Evolutionary conservation across 1,284 basidiomycete species (phyloP).

Genomic region (Austroboletus niveus): DNA sequence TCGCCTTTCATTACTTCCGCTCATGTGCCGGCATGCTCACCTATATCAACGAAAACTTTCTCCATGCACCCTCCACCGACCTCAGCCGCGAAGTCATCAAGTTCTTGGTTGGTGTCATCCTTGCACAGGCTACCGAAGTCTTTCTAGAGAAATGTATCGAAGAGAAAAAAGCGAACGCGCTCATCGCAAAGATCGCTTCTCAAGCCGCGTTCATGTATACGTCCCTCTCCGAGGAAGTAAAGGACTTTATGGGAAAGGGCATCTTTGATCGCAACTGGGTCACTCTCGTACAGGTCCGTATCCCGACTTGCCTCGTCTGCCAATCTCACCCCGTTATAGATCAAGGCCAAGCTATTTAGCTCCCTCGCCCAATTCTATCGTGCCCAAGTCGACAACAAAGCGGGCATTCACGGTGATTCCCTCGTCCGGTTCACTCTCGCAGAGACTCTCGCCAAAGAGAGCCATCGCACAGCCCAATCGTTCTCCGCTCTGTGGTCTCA

Average conservation of each 20-base stretch:
- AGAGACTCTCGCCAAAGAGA: constrained; percentile 84
- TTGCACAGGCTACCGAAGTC: constrained; percentile 94
- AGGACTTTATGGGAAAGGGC: constrained; percentile 94
- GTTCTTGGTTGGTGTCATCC: constrained; percentile 81
- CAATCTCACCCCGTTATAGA: constrained; percentile 41
- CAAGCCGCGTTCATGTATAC: constrained; percentile 84
- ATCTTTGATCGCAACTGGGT: constrained; percentile 97
- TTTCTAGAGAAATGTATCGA: constrained; percentile 94
- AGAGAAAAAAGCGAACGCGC: constrained; percentile 80
- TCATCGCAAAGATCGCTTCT: constrained; percentile 85
- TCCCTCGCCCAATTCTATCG: constrained; percentile 90
- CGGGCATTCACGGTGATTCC: constrained; percentile 83
- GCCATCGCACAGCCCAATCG: constrained; percentile 63
- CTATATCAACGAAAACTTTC: constrained; percentile 99
- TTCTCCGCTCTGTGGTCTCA: constrained; percentile 77
- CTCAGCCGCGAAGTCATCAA: constrained; percentile 93
- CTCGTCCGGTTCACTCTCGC: constrained; percentile 82
- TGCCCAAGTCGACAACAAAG: constrained; percentile 73
- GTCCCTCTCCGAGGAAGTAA: constrained; percentile 81
- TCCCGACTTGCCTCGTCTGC: neutral
- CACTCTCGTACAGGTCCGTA: constrained; percentile 71
- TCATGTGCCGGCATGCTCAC: constrained; percentile 97
- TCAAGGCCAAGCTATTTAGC: constrained; percentile 88
- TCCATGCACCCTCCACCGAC: constrained; percentile 98
- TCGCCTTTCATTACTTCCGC: constrained; percentile 89